Evolutionary conservation across 2,329 filamentous ascomycete genomes (phyloP), one percentile per base, ranked within the genome.

Genomic region (Pseudogymnoascus sp.): DNA sequence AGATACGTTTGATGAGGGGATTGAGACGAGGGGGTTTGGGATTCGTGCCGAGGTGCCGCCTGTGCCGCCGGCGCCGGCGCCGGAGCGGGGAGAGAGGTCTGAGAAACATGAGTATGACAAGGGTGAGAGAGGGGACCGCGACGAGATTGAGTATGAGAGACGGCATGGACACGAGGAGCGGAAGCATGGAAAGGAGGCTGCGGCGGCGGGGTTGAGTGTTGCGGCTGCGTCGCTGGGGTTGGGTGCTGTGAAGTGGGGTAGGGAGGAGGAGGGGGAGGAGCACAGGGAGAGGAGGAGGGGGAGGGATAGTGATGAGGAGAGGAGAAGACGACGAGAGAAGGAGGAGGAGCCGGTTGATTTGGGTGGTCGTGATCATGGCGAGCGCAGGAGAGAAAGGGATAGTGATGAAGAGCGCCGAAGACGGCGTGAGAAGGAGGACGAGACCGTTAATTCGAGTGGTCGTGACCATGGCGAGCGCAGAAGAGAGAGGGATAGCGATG

Each of bases 221-320:
- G 72, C 72, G 43, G 70, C 69, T 28, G 70, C 69, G n/a, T 71
- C 72, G 33, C 62, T 74, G 22, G 70, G 72, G 14, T 56, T 73
- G 11, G 70, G 68, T 62, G 70, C 72, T 11, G 61, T 70, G 1
- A 73, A 72, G 63, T 71, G 70, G 41, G 64, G 64, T 3, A 56
- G 31, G 12, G 62, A 41, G 46, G 50, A 62, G 14, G 22, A 33
- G 14, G 43, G 37, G 24, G 62, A 64, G 12, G 60, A 64, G 19
- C 26, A 61, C 6, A 22, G 62, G 14, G 62, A 63, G 0, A 50
- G 43, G 22, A 50, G 22, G 12, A 50, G 24, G 22, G 43, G 24
- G 43, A 50, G 43, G 7, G 43, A 50, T 28, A 31, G 40, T 19
- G 61, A 68, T 33, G 68, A 43, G 19, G 40, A 43, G 40, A 19